Evolutionary conservation across 2,329 filamentous ascomycete genomes (phyloP), one percentile per base, ranked within the genome.

Genomic region (Aspergillus pseudoviridinutans): DNA sequence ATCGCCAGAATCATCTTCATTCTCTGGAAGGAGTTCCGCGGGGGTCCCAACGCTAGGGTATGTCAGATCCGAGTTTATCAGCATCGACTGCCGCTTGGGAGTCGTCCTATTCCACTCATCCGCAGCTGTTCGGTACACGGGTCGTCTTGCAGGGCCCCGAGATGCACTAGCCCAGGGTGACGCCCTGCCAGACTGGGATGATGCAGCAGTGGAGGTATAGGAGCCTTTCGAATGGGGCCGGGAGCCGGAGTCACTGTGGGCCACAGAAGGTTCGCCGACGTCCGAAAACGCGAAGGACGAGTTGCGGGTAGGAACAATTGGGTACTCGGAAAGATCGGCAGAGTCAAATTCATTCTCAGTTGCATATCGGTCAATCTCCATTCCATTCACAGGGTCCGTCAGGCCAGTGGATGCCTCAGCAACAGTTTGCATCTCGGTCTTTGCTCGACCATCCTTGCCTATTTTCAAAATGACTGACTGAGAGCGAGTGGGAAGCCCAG

Each of bases 391-490:
- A 29, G 66, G 69, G 63, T 76, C 71, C 1, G 71, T 74, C 59
- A 73, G 60, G 1, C 67, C 70, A 1, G 69, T 72, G 4, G 70
- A 64, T 12, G 64, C 64, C 51, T 72, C 68, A 17, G 67, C 61
- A 17, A 75, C 64, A 6, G 74, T 59, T 54, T 74, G 73, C 67
- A 77, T 76, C 57, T 78, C 75, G 4, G 78, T 75, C 64, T 77
- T 80, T 28, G 79, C 79, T 55, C 78, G 69, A 14, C 79, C 78
- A 62, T 79, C 77, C 51, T 75, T 74, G 57, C 78, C 78, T 59
- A 81, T 79, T n/a, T 73, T 76, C 24, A 81, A 68, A 4, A 79
- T 71, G 20, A 81, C 66, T 6, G 77, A 78, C 35, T 72, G 71
- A 24, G 76, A 74, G 2, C 73, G 74, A 46, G 65, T 65, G 38